Percentiles rank a stretch among this genome's conserved stretches.
Conservation (phyloP, 2,329 filamentous ascomycete species). For the Cercospora canescens region DNA sequence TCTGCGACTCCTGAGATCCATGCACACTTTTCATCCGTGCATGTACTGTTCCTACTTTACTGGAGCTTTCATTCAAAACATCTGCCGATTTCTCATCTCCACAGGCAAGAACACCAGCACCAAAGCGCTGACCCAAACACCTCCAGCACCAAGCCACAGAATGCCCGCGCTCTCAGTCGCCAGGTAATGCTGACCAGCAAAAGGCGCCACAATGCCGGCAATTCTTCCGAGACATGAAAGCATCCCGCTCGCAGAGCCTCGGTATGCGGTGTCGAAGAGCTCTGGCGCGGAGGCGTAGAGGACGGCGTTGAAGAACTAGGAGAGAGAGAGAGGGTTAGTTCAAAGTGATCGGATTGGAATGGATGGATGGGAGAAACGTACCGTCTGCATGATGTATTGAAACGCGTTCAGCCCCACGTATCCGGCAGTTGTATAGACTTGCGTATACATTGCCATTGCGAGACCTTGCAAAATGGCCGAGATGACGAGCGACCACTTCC, state of each 20-base stretch:
- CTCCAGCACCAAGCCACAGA: slow-evolving; percentile 15
- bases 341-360: not conserved
- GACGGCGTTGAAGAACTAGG: slow-evolving; percentile 48
- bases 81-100: slow-evolving; percentile 20
- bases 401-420: slow-evolving; percentile 53
- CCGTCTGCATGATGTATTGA: slow-evolving; percentile 55
- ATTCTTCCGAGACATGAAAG: slow-evolving; percentile 18
- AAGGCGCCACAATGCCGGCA: slow-evolving; percentile 18
- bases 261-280: slow-evolving; percentile 51
- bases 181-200: slow-evolving; percentile 13
- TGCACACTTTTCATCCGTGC: no score
- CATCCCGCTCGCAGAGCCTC: slow-evolving; percentile 52
- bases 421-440: slow-evolving; percentile 48
- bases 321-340: not conserved
- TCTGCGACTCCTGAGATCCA: no score
- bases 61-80: no score
- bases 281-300: slow-evolving; percentile 56
- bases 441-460: slow-evolving; percentile 48
- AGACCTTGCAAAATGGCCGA: slow-evolving; percentile 46
- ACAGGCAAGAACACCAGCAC: slow-evolving; percentile 17
- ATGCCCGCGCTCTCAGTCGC: slow-evolving; percentile 11
- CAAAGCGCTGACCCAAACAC: slow-evolving; percentile 16
- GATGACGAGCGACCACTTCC: slow-evolving; percentile 49
- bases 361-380: slow-evolving; percentile 26
- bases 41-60: no score